Base-by-base conservation (phyloP, 1,139 yeast genomes). In the Saccharomyces hybrid region DNA sequence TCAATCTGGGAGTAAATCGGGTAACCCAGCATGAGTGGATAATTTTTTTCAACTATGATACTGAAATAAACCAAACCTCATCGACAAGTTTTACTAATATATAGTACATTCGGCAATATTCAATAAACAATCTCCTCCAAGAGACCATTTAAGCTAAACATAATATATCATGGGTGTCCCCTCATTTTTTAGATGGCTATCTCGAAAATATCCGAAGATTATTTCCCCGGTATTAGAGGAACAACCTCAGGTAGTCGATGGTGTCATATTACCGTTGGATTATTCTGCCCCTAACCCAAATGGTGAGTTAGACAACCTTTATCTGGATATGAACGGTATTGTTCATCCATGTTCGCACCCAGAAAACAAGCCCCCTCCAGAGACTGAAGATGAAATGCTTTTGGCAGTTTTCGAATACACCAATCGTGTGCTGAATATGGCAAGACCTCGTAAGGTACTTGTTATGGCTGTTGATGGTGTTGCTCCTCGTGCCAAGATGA, bases 401-500 rank as follows among this genome's bases (percentile, higher is more conserved):
- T 73, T 89, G 60, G 97, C 90, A 53, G 84, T 91, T 41, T 91
- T 91, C 73, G 84, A 82, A 60, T 91, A 91, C 67, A 91, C 97
- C 0, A 95, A 91, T 63, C 77, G 96, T 53, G 96, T 91, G 8
- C 73, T 91, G 55, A 83, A 84, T 75, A 88, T 91, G 95, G 97
- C 97, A 0, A 78, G 97, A 64, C 99, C 99, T 0, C 76, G 99
- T 55, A 90, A 91, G 68, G 83, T 95, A 46, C 77, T 95, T 56
- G 83, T 85, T 81, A 91, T 95, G 71, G 98, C 99, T 1, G 95
- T 95, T 52, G 99, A 95, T 75, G 99, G 99, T 58, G 99, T 95
- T 51, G 99, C 99, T 0, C 99, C 99, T 23, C 78, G 99, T 66
- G 99, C 99, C 48, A 93, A 93, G 72, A 91, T 95, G 98, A 95